Conservation (phyloP, 805 yeast genomes). For the Suhomyces prunicola region DNA sequence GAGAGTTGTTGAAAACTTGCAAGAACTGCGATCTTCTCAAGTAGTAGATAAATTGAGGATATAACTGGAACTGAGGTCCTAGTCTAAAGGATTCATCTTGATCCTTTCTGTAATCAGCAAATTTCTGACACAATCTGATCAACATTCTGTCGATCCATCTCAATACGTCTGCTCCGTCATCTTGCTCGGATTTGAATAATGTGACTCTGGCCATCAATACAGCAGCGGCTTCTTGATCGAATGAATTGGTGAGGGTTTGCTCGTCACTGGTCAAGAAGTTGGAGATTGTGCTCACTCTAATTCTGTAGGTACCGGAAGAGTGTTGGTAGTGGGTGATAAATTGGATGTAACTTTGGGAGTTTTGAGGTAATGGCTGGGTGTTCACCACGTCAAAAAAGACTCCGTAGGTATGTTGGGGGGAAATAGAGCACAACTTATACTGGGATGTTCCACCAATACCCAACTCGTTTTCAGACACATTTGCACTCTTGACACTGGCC, state of each 20-base stretch:
- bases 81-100: conserved; percentile 79
- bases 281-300: conserved; percentile 84
- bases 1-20: conserved; percentile 95
- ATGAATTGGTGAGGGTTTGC: conserved; percentile 53
- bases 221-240: conserved; percentile 98
- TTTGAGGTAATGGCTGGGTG: conserved; percentile 44
- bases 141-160: conserved; percentile 94
- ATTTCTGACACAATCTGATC: conserved; percentile 85
- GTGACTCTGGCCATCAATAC: conserved; percentile 90
- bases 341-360: conserved; percentile 62
- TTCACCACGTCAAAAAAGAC: conserved; percentile 77
- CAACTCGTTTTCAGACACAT: conserved; percentile 87
- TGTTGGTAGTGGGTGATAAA: conserved; percentile 92
- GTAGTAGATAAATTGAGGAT: conserved; percentile 95
- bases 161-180: conserved; percentile 88
- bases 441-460: conserved; percentile 92
- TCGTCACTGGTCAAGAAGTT: conserved; percentile 53
- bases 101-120: conserved; percentile 89
- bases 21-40: conserved; percentile 94
- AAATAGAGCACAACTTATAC: conserved; percentile 79
- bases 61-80: conserved; percentile 77
- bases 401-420: conserved; percentile 88
- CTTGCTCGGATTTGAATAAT: conserved; percentile 71
- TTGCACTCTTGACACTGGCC: conserved; percentile 58
- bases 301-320: conserved; percentile 84